A percentile compares a stretch with the other conserved stretches of the same genome.
Conservation (phyloP, 1,284 basidiomycete genomes). For the Ganoderma leucocontextum region DNA sequence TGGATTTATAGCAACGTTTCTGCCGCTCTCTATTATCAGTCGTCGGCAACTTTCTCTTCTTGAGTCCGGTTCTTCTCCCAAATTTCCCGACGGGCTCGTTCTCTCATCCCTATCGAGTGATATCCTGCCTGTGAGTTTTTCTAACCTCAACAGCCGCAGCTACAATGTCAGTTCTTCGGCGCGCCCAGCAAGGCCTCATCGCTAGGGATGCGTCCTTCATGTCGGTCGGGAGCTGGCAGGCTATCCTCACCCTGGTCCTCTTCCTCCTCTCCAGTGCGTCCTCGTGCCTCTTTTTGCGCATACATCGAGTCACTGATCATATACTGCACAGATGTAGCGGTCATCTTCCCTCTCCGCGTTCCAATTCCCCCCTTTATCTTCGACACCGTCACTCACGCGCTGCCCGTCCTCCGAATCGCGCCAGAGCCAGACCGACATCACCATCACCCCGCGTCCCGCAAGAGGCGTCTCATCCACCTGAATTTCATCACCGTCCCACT, state of each 20-base stretch:
- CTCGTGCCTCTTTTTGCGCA: not conserved
- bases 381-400: conserved; percentile 18
- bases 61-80: not conserved
- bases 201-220: not conserved
- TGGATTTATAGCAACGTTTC: not conserved
- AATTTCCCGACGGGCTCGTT: not conserved
- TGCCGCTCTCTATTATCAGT: not conserved
- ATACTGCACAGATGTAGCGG: conserved; percentile 56
- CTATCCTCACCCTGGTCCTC: conserved; percentile 69
- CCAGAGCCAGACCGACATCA: conserved; percentile 35
- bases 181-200: not conserved
- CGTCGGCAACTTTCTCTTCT: not conserved
- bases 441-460: conserved; percentile 12
- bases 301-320: not conserved
- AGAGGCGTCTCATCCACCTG: conserved; percentile 54
- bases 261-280: conserved; percentile 76
- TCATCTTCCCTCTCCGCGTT: conserved; percentile 70
- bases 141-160: not conserved
- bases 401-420: conserved; percentile 36
- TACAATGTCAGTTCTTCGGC: not conserved
- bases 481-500: conserved; percentile 83
- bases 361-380: conserved; percentile 49
- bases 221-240: conserved; percentile 27
- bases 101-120: not conserved
- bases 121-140: not conserved